Base-by-base conservation (phyloP, 1,284 basidiomycete genomes). In the Leccinum brunneo-olivaceum region DNA sequence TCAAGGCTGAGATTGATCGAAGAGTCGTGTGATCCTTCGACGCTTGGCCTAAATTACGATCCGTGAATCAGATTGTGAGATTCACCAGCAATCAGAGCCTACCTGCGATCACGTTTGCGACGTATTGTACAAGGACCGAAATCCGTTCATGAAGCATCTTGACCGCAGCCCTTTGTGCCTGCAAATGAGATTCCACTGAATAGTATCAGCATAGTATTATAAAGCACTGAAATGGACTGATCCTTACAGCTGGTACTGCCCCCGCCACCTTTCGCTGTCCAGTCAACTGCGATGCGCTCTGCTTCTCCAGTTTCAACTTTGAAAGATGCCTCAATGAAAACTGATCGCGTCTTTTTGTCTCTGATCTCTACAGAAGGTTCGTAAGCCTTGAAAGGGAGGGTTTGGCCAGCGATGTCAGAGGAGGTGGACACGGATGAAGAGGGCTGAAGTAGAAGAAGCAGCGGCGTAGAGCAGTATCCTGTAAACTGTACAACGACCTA, bases 281-380 rank as follows among this genome's bases (percentile, higher is more conserved):
- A 93, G 64, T 98, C 94, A 0, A 98, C 95, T 2, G 96, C 96
- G 50, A 98, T 97, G 23, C 96, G 80, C 62, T 98, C 95, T 6
- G 96, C 95, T 67, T 98, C 96, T 21, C 95, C 95, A 0, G 94
- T 97, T 65, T 97, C 92, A n/a, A 98, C 84, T 43, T 74, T 83
- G 68, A 77, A 98, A 1, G 81, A 66, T 1, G 81, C 86, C 51
- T 89, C 85, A 24, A 93, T 80, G 59, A 90, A 95, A 8, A 89
- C 83, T 0, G 82, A 79, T 40, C 85, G 77, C 35, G 85, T 78
- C 55, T 76, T 81, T 48, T 84, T 76, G 54, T 88, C 83, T 42
- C 80, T 75, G 44, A 92, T 84, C 57, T 90, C 86, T 27, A 92
- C 75, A 1, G 86, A 85, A 0, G 89, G 84, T 58, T 96, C 91